phyloP scores from a whole-genome alignment of 495 filamentous ascomycete genomes.

The Daldinia bambusicola region DNA sequence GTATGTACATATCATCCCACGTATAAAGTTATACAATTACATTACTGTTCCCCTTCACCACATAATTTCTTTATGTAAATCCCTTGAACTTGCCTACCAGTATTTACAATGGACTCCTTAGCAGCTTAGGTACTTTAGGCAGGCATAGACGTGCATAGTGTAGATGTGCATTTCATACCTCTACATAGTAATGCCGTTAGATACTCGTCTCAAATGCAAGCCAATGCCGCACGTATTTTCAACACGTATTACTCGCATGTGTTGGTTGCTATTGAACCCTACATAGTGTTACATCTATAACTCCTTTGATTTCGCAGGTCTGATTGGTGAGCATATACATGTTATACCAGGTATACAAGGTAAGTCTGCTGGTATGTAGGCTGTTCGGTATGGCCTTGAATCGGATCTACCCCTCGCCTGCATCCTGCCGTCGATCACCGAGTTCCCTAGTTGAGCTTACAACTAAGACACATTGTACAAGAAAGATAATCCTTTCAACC shows the following conservation, averaged over 20 bases:
- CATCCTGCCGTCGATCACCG: conserved; percentile 38
- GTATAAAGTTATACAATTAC: neutral
- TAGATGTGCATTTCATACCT: neutral
- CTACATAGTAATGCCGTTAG: neutral
- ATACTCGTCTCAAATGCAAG: conserved; percentile 4
- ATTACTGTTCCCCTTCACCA: neutral
- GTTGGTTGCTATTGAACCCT: conserved; percentile 25
- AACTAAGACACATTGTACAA: conserved; percentile 25
- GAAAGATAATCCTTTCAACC: conserved; percentile 4
- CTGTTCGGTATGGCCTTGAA: conserved; percentile 25
- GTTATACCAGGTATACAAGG: conserved; percentile 1
- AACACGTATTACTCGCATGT: conserved; percentile 30
- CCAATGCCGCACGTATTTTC: conserved; percentile 7
- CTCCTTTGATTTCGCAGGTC: conserved; percentile 19
- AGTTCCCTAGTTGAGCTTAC: conserved; percentile 31
- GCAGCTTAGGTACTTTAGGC: no score
- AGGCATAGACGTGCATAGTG: neutral
- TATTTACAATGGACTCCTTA: no score
- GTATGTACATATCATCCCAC: neutral
- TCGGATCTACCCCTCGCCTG: conserved; percentile 41
- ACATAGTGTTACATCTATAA: conserved; percentile 23
- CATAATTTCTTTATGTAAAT: conserved; percentile 3
- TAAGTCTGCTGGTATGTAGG: neutral
- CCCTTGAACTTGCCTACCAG: neutral
- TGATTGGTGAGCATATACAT: conserved; percentile 13